Percentiles rank a stretch among this genome's conserved stretches.
These are phyloP conservation scores for Carex cristatella DNA, from an alignment of 176 grass and related monocot species.

Conservation along the genomic window DNA sequence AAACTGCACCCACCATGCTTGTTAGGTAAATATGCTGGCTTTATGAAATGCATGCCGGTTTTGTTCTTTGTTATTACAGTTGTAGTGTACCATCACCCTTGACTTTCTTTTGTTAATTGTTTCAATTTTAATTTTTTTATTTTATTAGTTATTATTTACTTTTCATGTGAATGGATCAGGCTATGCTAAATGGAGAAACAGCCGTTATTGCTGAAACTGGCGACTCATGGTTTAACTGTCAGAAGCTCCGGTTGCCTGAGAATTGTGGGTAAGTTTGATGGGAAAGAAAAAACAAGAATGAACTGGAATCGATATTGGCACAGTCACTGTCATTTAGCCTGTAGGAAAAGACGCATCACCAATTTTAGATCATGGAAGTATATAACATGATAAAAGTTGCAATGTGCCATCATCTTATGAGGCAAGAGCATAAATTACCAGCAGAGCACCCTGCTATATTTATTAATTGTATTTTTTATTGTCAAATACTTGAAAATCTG, in stretches of 20 bases:
- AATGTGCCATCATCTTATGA: background rate
- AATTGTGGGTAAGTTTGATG: constrained; percentile 35
- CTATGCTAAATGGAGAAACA: constrained; percentile 36
- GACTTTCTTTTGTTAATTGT: background rate
- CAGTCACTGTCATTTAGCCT: background rate
- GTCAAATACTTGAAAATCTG: background rate
- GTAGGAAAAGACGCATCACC: background rate
- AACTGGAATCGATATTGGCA: background rate
- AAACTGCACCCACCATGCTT: background rate
- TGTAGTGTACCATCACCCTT: background rate
- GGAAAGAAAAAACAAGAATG: background rate
- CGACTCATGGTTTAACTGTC: constrained; percentile 70
- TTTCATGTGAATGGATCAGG: background rate
- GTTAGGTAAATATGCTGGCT: background rate
- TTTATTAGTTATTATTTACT: background rate
- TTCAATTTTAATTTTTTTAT: background rate
- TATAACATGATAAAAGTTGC: background rate
- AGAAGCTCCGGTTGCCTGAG: constrained; percentile 56
- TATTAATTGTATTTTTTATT: background rate
- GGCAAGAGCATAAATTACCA: background rate
- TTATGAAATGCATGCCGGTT: background rate
- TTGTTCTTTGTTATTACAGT: background rate
- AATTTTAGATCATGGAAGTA: background rate
- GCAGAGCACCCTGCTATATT: background rate
- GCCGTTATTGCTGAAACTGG: constrained; percentile 63